These are phyloP conservation scores for Corchorus olitorius DNA, from an alignment of 345 rosid species.

Conservation along the genomic window DNA sequence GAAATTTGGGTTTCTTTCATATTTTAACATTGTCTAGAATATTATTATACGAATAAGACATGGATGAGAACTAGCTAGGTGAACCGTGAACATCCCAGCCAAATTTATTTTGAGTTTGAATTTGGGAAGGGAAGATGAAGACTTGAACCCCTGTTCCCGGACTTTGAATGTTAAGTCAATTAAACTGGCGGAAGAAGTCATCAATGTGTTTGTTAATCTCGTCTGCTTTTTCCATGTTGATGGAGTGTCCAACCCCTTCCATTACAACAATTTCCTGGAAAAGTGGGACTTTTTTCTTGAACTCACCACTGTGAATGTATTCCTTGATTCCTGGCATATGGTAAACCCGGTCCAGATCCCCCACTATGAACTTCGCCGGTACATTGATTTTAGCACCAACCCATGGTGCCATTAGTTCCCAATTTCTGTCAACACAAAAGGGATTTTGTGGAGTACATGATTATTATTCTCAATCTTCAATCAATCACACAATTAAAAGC, in stretches of 20 bases:
- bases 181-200: conserved; percentile 24
- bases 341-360: conserved; percentile 47
- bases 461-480: too few species aligned
- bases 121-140: too few species aligned
- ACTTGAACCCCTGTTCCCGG: too few species aligned
- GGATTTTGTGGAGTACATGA: too few species aligned
- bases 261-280: conserved; percentile 37
- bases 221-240: conserved; percentile 36
- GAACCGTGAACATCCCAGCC: too few species aligned
- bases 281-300: conserved; percentile 4
- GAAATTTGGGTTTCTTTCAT: too few species aligned
- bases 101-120: too few species aligned
- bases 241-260: conserved; percentile 43
- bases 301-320: conserved; percentile 31
- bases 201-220: conserved; percentile 36
- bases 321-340: conserved; percentile 23
- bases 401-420: conserved; percentile 61
- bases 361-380: conserved; percentile 51
- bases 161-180: background rate
- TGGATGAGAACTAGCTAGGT: too few species aligned
- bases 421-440: conserved; percentile 39
- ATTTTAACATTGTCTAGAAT: too few species aligned
- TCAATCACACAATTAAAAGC: too few species aligned
- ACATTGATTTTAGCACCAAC: conserved; percentile 44
- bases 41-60: too few species aligned